Percentiles rank a stretch among this genome's conserved stretches.
Conservation (phyloP, 495 filamentous ascomycete genomes). For the Tetracladium setigerum region DNA sequence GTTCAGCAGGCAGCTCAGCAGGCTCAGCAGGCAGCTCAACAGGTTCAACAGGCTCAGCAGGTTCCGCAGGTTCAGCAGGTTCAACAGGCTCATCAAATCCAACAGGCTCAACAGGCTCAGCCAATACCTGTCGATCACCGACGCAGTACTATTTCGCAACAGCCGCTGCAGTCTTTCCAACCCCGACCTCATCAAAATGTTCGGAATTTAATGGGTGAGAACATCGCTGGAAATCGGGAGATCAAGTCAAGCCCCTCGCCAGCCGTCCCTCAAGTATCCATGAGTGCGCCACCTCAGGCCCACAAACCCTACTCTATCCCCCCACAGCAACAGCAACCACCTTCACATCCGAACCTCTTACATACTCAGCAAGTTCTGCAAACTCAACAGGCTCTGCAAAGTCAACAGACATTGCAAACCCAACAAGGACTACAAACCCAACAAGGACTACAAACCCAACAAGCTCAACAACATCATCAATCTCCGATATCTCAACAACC, state of each 20-base stretch:
- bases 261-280: constrained; percentile 9
- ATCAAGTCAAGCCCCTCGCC: constrained; percentile 18
- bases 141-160: background rate
- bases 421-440: too few relatives aligned
- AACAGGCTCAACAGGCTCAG: too few relatives aligned
- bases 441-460: background rate
- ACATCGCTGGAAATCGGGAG: constrained; percentile 2
- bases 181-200: constrained; percentile 10
- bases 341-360: background rate
- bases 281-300: constrained; percentile 14
- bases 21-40: too few relatives aligned
- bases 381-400: too few relatives aligned
- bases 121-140: too few relatives aligned
- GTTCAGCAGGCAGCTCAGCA: constrained; percentile 6
- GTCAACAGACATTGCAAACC: too few relatives aligned
- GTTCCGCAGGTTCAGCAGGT: too few relatives aligned
- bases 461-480: background rate
- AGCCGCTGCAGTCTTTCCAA: constrained; percentile 7
- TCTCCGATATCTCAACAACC: background rate
- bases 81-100: too few relatives aligned
- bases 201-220: constrained; percentile 14
- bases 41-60: background rate
- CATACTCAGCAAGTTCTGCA: too few relatives aligned
- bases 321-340: background rate
- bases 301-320: constrained; percentile 14